Conservation (phyloP, 78 protist species). For the Planoprotostelium fungivorum region DNA sequence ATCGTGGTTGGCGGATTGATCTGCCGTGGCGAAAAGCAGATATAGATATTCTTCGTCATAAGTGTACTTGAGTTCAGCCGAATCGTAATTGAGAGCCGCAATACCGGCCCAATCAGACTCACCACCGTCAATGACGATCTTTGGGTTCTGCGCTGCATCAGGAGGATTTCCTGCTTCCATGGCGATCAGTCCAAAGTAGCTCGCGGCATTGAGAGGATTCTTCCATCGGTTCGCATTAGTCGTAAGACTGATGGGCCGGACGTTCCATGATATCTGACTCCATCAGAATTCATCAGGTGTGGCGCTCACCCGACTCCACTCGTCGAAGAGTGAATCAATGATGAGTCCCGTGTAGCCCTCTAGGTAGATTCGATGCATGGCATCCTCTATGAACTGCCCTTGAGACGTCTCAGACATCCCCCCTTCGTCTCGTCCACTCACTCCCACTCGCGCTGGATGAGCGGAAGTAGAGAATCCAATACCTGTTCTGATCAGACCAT, state of each 20-base stretch:
- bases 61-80: neutral
- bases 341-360: neutral
- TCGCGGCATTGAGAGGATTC: neutral
- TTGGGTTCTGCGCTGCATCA: neutral
- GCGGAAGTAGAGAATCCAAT: neutral
- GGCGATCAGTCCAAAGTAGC: neutral
- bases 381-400: neutral
- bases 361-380: neutral
- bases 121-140: neutral
- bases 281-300: neutral
- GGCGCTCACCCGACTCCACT: neutral
- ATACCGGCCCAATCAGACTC: neutral
- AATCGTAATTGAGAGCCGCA: neutral
- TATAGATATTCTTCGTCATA: neutral
- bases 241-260: neutral
- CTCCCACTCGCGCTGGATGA: neutral
- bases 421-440: neutral
- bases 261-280: neutral
- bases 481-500: neutral
- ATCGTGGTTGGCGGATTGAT: no score
- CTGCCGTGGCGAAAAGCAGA: neutral
- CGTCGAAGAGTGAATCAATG: neutral
- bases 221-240: neutral
- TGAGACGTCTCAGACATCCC: neutral
- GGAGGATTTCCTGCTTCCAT: neutral